Percentiles rank a stretch among this genome's conserved stretches.
Conservation (phyloP, 2,329 filamentous ascomycete genomes). For the Fusarium oxysporum region DNA sequence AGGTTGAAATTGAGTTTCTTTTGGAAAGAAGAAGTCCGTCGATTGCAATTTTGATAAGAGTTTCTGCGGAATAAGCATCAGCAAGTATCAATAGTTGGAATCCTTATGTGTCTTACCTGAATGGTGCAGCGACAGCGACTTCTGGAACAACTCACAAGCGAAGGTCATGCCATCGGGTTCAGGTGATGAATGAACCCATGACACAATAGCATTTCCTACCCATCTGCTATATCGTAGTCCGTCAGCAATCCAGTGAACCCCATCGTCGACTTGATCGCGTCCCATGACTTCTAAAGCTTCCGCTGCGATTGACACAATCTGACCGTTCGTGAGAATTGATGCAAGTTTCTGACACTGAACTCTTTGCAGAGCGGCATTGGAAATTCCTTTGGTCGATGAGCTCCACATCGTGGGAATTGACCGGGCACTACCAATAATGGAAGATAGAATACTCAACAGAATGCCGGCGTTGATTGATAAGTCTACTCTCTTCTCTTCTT, state of each 20-base stretch:
- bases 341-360: constrained; percentile 53
- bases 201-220: constrained; percentile 74
- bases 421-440: constrained; percentile 54
- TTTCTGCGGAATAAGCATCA: constrained; percentile 50
- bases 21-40: constrained; percentile 53
- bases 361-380: constrained; percentile 44
- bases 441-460: constrained; percentile 58
- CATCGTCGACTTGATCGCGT: constrained; percentile 42
- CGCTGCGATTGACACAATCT: constrained; percentile 62
- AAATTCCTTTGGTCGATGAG: constrained; percentile 43
- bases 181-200: constrained; percentile 53
- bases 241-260: constrained; percentile 70
- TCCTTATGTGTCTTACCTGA: constrained; percentile 61
- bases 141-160: constrained; percentile 63
- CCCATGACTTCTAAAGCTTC: constrained; percentile 66
- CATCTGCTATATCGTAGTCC: constrained; percentile 75
- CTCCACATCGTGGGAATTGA: constrained; percentile 55
- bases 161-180: constrained; percentile 55
- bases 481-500: constrained; percentile 55
- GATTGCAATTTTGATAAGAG: constrained; percentile 52
- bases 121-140: constrained; percentile 78
- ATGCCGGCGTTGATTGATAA: constrained; percentile 57
- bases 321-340: constrained; percentile 61
- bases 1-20: constrained; percentile 36
- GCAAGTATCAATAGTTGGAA: background rate